Conservation (phyloP, 2,329 filamentous ascomycete species). For the Nectriaceae sp. region DNA sequence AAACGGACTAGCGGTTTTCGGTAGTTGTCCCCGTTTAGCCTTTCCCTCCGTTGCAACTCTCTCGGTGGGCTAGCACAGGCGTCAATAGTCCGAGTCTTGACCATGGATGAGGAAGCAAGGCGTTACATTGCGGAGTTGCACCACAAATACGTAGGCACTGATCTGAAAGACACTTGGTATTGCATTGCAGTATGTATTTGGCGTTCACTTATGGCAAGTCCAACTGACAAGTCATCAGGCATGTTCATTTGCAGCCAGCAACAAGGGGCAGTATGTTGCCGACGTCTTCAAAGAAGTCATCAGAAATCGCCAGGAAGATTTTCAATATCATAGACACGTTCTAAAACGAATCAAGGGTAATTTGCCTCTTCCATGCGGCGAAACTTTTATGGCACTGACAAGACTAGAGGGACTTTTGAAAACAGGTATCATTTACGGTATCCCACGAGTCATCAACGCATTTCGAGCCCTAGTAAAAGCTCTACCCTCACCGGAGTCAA, state of each 20-base stretch:
- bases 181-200: slow-evolving; percentile 10
- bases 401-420: slow-evolving; percentile 24
- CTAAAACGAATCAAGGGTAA: slow-evolving; percentile 14
- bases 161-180: slow-evolving; percentile 16
- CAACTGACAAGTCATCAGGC: slow-evolving; percentile 3
- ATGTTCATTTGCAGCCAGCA: slow-evolving; percentile 18
- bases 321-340: slow-evolving; percentile 13
- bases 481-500: slow-evolving; percentile 19
- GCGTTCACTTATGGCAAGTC: neutral
- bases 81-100: too few relatives aligned
- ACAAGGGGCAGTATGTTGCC: slow-evolving; percentile 18
- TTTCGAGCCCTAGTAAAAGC: slow-evolving; percentile 22
- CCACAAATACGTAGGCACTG: slow-evolving; percentile 2
- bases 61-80: too few relatives aligned
- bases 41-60: too few relatives aligned
- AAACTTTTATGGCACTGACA: too few relatives aligned
- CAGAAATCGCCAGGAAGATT: slow-evolving; percentile 3
- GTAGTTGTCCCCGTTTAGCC: too few relatives aligned
- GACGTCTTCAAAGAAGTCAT: slow-evolving; percentile 14
- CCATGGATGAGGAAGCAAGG: slow-evolving; percentile 9
- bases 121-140: slow-evolving; percentile 11
- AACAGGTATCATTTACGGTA: slow-evolving; percentile 29
- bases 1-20: too few relatives aligned
- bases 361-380: too few relatives aligned
- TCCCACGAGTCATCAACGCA: slow-evolving; percentile 29